phyloP scores from a whole-genome alignment of 2,329 filamentous ascomycete genomes.

The Orbilia blumenaviensis region DNA sequence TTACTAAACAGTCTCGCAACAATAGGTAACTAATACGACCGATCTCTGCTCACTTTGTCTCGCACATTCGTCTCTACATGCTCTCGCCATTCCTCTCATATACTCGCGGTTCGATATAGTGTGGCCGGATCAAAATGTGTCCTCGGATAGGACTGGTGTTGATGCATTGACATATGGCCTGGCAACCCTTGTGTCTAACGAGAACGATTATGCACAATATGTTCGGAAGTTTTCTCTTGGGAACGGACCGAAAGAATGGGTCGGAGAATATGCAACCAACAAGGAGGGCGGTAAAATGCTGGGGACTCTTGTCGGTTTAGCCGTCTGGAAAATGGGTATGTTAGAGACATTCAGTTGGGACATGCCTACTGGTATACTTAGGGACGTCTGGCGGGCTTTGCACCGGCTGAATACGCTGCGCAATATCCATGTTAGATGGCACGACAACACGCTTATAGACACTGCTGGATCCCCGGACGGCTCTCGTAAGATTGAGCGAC shows the following conservation, averaged over 20 bases:
- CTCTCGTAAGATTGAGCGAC: slow-evolving; percentile 74
- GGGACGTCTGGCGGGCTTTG: slow-evolving; percentile 82
- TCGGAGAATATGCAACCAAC: slow-evolving; percentile 80
- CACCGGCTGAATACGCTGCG: slow-evolving; percentile 71
- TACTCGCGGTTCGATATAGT: slow-evolving; percentile 89
- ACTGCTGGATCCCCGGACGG: slow-evolving; percentile 62
- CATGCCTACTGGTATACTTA: slow-evolving; percentile 83
- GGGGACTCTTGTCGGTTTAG: slow-evolving; percentile 80
- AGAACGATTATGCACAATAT: slow-evolving; percentile 80
- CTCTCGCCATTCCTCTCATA: slow-evolving; percentile 78
- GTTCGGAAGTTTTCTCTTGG: slow-evolving; percentile 83
- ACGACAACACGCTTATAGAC: slow-evolving; percentile 72
- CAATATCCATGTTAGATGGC: slow-evolving; percentile 82
- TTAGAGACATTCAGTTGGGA: slow-evolving; percentile 87
- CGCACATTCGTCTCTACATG: slow-evolving; percentile 79
- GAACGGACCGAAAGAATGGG: slow-evolving; percentile 81
- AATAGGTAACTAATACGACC: slow-evolving; percentile 80
- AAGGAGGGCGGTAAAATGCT: slow-evolving; percentile 89
- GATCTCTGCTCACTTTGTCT: slow-evolving; percentile 80
- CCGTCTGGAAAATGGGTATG: slow-evolving; percentile 81
- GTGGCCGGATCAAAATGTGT: slow-evolving; percentile 77
- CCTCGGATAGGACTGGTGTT: slow-evolving; percentile 75
- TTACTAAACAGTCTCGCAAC: slow-evolving; percentile 1
- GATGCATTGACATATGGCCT: slow-evolving; percentile 85
- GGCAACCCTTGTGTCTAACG: slow-evolving; percentile 79